Base-by-base conservation (phyloP, 2,329 filamentous ascomycete species). In the Aschersonia sp. region DNA sequence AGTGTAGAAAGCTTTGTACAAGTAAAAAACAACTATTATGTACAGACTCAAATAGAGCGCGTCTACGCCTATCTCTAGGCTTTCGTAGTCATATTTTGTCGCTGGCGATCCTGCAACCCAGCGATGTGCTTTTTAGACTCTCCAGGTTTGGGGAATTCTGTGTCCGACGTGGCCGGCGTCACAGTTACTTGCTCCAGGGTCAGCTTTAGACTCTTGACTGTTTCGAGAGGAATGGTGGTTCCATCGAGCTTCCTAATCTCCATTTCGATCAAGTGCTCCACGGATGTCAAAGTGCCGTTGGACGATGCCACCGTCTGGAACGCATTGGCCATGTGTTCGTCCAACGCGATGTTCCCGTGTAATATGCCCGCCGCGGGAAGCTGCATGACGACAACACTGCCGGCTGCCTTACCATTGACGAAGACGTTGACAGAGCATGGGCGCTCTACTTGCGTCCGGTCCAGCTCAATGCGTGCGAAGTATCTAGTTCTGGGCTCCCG, bases 291-390 rank as follows among this genome's bases (percentile, higher is more conserved):
- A 9, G 29, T 45, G n/a, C 40, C 47, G 7, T 46, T 45, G 32
- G 42, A 41, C 32, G 47, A 30, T 4, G 40, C 9, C 4, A 35
- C 41, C n/a, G 31, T 7, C 20, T 45, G 28, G 9, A 50, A 46
- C 9, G 40, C 30, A 48, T 38, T 7, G 12, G 31, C n/a, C 10
- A 45, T 45, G 9, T 43, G 28, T n/a, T 82, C 79, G 51, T 68
- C 65, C 45, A 72, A 64, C 45, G 71, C 64, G 40, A 66, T 58
- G 30, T 55, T 57, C 30, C 61, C 64, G 49, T 64, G 52, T 5
- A 62, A 44, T 31, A 51, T 58, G 45, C 64, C 66, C 9, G 48
- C 51, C 2, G 54, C 50, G 29, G 64, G 66, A 52, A 63, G 62
- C 49, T 54, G 55, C 61, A 68, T 63, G 45, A 69, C 56, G 1